Percentiles rank a stretch among this genome's conserved stretches.
Conservation (phyloP, 2,329 filamentous ascomycete genomes). For the Emydomyces testavorans region DNA sequence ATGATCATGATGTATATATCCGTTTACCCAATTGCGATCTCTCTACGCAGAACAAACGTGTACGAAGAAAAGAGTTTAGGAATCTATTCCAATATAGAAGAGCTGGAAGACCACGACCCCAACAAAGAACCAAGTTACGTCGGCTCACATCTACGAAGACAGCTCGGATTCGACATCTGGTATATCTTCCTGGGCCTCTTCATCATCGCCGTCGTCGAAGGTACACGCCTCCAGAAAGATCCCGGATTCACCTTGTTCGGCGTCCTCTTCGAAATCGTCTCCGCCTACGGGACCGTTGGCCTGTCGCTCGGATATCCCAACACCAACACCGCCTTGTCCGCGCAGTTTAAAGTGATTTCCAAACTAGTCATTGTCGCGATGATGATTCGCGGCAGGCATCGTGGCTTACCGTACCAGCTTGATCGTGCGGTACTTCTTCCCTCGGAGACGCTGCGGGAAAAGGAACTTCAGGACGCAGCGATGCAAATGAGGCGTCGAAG, state of each 20-base stretch:
- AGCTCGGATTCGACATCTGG: conserved; percentile 96
- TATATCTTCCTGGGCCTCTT: conserved; percentile 92
- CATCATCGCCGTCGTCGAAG: conserved; percentile 82
- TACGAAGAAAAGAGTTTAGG: conserved; percentile 70
- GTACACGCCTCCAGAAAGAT: conserved; percentile 53
- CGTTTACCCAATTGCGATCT: conserved; percentile 92
- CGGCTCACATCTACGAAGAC: conserved; percentile 77
- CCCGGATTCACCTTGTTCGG: conserved; percentile 55
- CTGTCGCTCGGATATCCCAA: conserved; percentile 70
- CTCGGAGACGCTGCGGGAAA: conserved; percentile 50
- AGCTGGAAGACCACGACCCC: conserved; percentile 44
- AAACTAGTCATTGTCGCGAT: conserved; percentile 57
- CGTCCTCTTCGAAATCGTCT: conserved; percentile 73
- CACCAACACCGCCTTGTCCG: conserved; percentile 68
- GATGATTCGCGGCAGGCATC: conserved; percentile 54
- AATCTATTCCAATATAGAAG: conserved; percentile 62
- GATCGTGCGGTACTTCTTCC: conserved; percentile 60
- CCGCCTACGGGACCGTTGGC: conserved; percentile 88
- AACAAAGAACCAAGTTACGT: conserved; percentile 66
- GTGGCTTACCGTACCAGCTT: conserved; percentile 54
- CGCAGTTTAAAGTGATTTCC: conserved; percentile 61
- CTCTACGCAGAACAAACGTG: conserved; percentile 84
- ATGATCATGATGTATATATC: conserved; percentile 99
- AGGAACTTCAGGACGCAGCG: conserved; percentile 45
- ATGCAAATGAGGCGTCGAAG: conserved; percentile 32